A percentile compares a stretch with the other conserved stretches of the same genome.
Conservation (phyloP, 257 asterid species). For the Prunella vulgaris region DNA sequence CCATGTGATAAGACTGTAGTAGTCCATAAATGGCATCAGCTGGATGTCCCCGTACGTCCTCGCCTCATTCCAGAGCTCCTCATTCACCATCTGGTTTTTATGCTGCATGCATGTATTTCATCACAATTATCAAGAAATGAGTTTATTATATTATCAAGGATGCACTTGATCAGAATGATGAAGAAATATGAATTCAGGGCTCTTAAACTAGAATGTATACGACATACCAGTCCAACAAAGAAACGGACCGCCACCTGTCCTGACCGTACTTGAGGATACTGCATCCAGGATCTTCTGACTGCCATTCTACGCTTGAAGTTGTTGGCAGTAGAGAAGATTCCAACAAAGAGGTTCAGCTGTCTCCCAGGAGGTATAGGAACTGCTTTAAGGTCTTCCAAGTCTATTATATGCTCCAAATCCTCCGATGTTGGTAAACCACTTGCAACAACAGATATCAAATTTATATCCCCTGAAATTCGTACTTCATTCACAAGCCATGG, state of each 20-base stretch:
- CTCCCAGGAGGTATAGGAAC: conserved; percentile 46
- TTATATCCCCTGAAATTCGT: conserved; percentile 79
- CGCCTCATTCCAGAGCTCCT: conserved; percentile 96
- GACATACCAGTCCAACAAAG: conserved; percentile 92
- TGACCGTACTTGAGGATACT: conserved; percentile 74
- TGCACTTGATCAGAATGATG: not conserved
- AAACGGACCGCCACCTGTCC: conserved; percentile 93
- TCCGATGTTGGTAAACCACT: conserved; percentile 97
- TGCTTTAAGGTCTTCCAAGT: conserved; percentile 77
- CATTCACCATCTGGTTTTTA: conserved; percentile 94
- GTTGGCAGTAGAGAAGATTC: conserved; percentile 94
- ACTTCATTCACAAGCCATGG: conserved; percentile 95
- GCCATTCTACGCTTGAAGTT: conserved; percentile 98
- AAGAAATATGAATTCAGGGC: no score
- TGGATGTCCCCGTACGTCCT: conserved; percentile 81
- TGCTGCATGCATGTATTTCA: conserved; percentile 49
- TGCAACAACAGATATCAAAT: conserved; percentile 74
- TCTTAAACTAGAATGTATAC: no score
- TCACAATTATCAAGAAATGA: not conserved
- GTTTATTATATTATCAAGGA: not conserved
- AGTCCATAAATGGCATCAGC: conserved; percentile 94
- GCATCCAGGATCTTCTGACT: conserved; percentile 99
- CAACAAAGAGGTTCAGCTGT: conserved; percentile 68
- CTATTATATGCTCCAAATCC: conserved; percentile 70
- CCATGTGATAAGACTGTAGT: conserved; percentile 89